A percentile compares a stretch with the other conserved stretches of the same genome.
phyloP scores from a whole-genome alignment of 768 basidiomycete genomes.

The Leccinum fibrillosum region DNA sequence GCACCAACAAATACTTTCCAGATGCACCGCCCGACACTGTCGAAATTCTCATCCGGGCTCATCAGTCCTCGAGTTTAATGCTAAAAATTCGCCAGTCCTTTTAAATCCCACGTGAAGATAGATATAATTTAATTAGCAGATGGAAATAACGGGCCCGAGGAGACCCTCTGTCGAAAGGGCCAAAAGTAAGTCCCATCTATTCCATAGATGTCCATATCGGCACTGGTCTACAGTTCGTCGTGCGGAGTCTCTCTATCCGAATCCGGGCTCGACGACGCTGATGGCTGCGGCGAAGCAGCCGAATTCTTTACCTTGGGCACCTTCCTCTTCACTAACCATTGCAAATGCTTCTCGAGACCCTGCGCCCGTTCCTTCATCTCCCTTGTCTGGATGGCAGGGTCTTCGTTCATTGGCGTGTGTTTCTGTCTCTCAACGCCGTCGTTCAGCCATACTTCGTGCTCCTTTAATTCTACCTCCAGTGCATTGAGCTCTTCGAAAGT shows the following conservation, averaged over 20 bases:
- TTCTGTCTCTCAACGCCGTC: conserved; percentile 83
- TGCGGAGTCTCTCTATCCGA: conserved; percentile 23
- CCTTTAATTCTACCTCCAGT: conserved; percentile 73
- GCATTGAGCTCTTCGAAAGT: conserved; percentile 80
- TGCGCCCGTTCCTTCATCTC: conserved; percentile 86
- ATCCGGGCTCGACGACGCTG: conserved; percentile 17
- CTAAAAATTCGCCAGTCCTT: neutral
- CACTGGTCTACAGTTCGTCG: conserved; percentile 27
- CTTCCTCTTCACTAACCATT: conserved; percentile 66
- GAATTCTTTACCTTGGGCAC: conserved; percentile 58
- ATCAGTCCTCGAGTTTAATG: neutral
- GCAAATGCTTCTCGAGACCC: conserved; percentile 71
- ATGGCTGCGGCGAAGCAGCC: conserved; percentile 20
- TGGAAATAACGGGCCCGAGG: neutral
- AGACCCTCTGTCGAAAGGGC: neutral
- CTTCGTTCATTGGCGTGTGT: conserved; percentile 63
- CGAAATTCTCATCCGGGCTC: neutral
- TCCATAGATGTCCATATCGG: conserved; percentile 1
- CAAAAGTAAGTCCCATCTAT: conserved; percentile 8
- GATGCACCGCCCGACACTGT: neutral
- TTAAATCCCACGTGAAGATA: neutral
- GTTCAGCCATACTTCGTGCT: conserved; percentile 82
- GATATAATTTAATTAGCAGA: neutral
- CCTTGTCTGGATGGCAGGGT: conserved; percentile 80
- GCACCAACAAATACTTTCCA: conserved; percentile 23